phyloP scores from a whole-genome alignment of 805 yeast genomes.

The Peterozyma toletana region DNA sequence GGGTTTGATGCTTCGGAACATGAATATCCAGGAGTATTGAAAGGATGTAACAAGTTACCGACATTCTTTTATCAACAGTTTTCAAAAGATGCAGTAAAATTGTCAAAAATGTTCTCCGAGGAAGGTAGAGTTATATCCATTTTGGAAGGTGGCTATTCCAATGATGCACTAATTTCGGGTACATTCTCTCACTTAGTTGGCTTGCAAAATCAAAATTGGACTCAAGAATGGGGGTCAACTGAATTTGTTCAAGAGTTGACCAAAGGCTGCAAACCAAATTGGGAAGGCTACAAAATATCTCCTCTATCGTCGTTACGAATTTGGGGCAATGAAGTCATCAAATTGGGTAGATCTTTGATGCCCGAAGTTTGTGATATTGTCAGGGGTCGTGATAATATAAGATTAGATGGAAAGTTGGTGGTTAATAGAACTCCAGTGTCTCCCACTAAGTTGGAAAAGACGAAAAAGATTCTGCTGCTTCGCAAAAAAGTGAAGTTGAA shows the following conservation, averaged over 20 bases:
- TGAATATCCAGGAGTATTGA: slow-evolving; percentile 78
- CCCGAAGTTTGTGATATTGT: slow-evolving; percentile 1
- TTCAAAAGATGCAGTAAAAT: slow-evolving; percentile 49
- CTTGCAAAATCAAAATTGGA: slow-evolving; percentile 50
- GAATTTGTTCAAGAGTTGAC: slow-evolving; percentile 57
- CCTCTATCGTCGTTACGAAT: slow-evolving; percentile 37
- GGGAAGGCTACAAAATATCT: slow-evolving; percentile 54
- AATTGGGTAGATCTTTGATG: slow-evolving; percentile 4
- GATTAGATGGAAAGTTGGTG: too few relatives aligned
- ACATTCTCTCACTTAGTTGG: slow-evolving; percentile 76
- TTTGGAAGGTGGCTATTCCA: slow-evolving; percentile 83
- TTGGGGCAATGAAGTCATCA: slow-evolving; percentile 47
- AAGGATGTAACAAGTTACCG: slow-evolving; percentile 78
- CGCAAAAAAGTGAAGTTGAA: too few relatives aligned
- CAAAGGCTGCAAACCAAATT: slow-evolving; percentile 60
- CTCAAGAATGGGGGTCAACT: slow-evolving; percentile 55
- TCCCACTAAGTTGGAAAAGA: too few relatives aligned
- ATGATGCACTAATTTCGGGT: slow-evolving; percentile 74
- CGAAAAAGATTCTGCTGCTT: too few relatives aligned
- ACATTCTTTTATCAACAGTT: slow-evolving; percentile 69
- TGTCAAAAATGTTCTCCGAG: slow-evolving; percentile 54
- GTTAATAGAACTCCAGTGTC: too few relatives aligned
- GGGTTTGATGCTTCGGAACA: slow-evolving; percentile 86
- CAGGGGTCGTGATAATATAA: too few relatives aligned
- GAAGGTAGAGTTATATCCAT: slow-evolving; percentile 57